Base-by-base conservation (phyloP, 768 basidiomycete genomes). In the Termitomyces sp. region DNA sequence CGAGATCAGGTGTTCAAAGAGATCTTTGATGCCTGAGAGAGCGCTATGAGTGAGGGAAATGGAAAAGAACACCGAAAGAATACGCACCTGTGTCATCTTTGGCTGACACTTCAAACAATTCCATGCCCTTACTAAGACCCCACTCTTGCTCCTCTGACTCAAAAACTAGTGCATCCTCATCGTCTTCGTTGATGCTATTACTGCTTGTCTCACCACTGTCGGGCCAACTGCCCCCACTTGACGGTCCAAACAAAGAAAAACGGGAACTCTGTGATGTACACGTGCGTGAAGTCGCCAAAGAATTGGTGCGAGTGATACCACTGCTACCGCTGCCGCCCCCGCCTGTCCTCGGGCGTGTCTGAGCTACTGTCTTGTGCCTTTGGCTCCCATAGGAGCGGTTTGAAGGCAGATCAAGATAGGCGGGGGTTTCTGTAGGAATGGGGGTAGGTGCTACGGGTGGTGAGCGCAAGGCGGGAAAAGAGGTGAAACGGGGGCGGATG, bases 101-200 rank as follows among this genome's bases (percentile, higher is more conserved):
- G 55, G 95, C 89, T 46, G 92, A 95, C 20, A 96, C 92, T 69
- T 96, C 92, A 63, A 91, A 92, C 18, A 95, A 80, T 67, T 90
- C 89, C 86, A 95, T 92, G 61, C 86, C 89, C 68, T 88, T 89
- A 68, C 80, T 85, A 41, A 89, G 78, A 6, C 90, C 89, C 88
- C 89, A 91, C 68, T 89, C 88, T 42, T 75, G 75, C 58, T 83
- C 82, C 36, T 82, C 78, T 9, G 68, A 72, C 3, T 69, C 70
- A 8, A 75, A 74, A 20, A 81, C 81, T 6, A 76, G 71, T 15
- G 75, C 78, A 39, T 88, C 81, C 53, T 83, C 83, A 20, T 90
- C 86, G 45, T 83, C 83, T 69, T 86, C 88, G 48, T 82, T 79
- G 54, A 85, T 75, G 69, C 87, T 88, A 60, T 84, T 86, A 68